These are phyloP conservation scores for Candida oleophila DNA, from an alignment of 805 yeast species.

Conservation along the genomic window DNA sequence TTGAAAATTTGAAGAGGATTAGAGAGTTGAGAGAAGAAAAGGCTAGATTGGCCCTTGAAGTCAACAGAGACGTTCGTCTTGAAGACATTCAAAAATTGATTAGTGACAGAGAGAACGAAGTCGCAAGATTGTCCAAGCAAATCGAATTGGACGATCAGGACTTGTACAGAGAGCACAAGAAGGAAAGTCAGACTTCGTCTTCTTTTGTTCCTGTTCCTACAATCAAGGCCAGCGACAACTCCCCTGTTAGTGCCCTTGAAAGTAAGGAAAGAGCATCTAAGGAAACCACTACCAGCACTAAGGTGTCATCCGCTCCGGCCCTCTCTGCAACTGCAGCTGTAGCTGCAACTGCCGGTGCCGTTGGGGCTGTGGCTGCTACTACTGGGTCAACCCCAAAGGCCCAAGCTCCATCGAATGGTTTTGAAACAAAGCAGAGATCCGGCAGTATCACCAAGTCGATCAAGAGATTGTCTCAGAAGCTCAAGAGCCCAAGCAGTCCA, in stretches of 20 bases:
- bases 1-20: constrained; percentile 38
- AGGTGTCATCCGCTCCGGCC: constrained; percentile 1
- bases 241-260: constrained; percentile 4
- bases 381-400: constrained; percentile 5
- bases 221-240: not conserved
- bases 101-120: constrained; percentile 33
- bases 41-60: constrained; percentile 25
- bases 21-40: constrained; percentile 39
- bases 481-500: not conserved
- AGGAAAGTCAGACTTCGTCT: constrained; percentile 3
- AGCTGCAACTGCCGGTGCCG: constrained; percentile 12
- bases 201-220: not conserved
- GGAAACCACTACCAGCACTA: constrained; percentile 1
- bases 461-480: constrained; percentile 7
- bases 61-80: constrained; percentile 18
- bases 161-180: constrained; percentile 12
- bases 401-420: constrained; percentile 5
- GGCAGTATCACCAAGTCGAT: constrained; percentile 7
- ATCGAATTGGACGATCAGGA: constrained; percentile 32
- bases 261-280: constrained; percentile 5
- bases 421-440: constrained; percentile 10
- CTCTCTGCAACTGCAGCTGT: constrained; percentile 12
- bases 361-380: constrained; percentile 10
- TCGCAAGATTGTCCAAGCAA: constrained; percentile 28
- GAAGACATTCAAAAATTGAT: constrained; percentile 29